Evolutionary conservation across 495 filamentous ascomycete species (phyloP).

Genomic region (Aspergillus avenaceus): DNA sequence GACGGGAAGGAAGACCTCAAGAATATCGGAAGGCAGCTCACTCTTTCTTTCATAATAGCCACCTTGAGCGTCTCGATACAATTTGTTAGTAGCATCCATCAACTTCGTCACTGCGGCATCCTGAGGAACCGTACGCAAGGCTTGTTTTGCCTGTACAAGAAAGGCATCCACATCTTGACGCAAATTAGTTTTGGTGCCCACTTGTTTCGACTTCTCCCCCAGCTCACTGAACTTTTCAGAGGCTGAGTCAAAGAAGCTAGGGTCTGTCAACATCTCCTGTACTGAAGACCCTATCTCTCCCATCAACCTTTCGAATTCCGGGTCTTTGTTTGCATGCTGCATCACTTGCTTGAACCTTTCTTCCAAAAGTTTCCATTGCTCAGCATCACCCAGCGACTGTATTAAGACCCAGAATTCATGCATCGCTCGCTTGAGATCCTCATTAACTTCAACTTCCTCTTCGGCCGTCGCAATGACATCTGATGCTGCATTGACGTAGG

Average conservation of each 20-base stretch:
- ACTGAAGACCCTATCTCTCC: slow-evolving; percentile 64
- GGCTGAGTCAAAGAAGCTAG: slow-evolving; percentile 72
- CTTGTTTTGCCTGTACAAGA: slow-evolving; percentile 62
- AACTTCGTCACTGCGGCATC: slow-evolving; percentile 70
- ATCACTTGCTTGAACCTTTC: slow-evolving; percentile 62
- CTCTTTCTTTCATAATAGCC: slow-evolving; percentile 52
- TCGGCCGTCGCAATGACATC: slow-evolving; percentile 58
- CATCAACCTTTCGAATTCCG: slow-evolving; percentile 77
- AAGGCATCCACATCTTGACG: slow-evolving; percentile 70
- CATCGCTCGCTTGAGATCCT: slow-evolving; percentile 69
- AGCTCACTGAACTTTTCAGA: slow-evolving; percentile 68
- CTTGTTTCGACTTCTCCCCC: slow-evolving; percentile 58
- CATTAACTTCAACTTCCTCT: slow-evolving; percentile 67
- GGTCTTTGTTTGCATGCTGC: slow-evolving; percentile 70
- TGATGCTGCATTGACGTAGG: slow-evolving; percentile 69
- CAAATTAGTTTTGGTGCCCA: slow-evolving; percentile 60
- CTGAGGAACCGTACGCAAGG: slow-evolving; percentile 60
- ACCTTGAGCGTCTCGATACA: slow-evolving; percentile 65
- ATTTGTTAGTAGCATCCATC: slow-evolving; percentile 54
- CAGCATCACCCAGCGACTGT: slow-evolving; percentile 68
- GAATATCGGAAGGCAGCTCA: slow-evolving; percentile 67
- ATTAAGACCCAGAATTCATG: slow-evolving; percentile 73
- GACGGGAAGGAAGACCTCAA: slow-evolving; percentile 76
- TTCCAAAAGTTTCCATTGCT: slow-evolving; percentile 74
- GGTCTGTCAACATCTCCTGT: slow-evolving; percentile 82